Percentiles rank a stretch among this genome's conserved stretches.
These are phyloP conservation scores for Pseudocercospora cruenta DNA, from an alignment of 2,329 filamentous ascomycete genomes.

Conservation along the genomic window DNA sequence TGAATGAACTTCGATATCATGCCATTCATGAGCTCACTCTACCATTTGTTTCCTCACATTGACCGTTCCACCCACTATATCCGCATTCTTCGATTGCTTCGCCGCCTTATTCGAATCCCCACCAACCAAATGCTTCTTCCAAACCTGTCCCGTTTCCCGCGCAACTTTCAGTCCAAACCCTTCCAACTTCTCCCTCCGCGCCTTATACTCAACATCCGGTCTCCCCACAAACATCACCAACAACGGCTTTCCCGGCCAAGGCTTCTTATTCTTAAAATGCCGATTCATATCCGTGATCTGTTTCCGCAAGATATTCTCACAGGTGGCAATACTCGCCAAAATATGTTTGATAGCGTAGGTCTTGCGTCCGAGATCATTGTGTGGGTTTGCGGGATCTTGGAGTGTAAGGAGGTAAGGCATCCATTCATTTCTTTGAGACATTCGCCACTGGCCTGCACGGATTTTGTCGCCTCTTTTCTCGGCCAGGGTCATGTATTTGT, in stretches of 20 bases:
- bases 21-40: background rate
- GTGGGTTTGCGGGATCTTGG: constrained; percentile 62
- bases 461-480: constrained; percentile 25
- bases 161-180: constrained; percentile 29
- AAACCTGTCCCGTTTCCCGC: constrained; percentile 23
- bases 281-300: background rate
- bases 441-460: constrained; percentile 42
- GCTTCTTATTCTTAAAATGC: background rate
- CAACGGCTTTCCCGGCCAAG: constrained; percentile 14
- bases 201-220: constrained; percentile 32
- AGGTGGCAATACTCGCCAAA: constrained; percentile 45
- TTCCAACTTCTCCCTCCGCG: constrained; percentile 29
- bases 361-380: constrained; percentile 60
- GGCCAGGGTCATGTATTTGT: constrained; percentile 21
- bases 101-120: background rate
- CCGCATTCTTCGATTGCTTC: background rate
- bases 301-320: background rate
- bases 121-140: background rate
- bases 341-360: constrained; percentile 56
- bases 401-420: constrained; percentile 53
- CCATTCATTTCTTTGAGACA: constrained; percentile 37
- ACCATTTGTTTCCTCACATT: background rate
- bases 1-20: background rate
- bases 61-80: background rate
- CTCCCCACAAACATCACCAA: constrained; percentile 33